These are phyloP conservation scores for Arachnopeziza araneosa DNA, from an alignment of 2,329 filamentous ascomycete genomes.

Conservation along the genomic window DNA sequence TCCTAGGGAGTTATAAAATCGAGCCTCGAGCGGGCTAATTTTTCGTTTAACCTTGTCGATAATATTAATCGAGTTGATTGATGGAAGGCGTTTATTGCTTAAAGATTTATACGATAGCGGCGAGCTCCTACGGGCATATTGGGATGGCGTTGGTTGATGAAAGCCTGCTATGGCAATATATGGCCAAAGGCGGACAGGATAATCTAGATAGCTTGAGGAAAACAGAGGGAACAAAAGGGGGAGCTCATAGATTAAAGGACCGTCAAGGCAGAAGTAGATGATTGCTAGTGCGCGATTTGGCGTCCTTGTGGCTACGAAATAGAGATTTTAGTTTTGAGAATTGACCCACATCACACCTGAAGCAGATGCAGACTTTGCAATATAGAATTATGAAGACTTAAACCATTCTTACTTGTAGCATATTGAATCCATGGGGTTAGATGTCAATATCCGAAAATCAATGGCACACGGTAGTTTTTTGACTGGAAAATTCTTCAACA, in stretches of 20 bases:
- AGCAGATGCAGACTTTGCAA: no score
- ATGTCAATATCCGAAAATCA: no score
- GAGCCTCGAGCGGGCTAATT: not conserved
- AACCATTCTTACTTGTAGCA: no score
- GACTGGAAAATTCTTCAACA: no score
- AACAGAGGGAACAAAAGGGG: not conserved
- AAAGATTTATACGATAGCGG: not conserved
- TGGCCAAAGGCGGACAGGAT: not conserved
- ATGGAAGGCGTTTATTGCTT: not conserved
- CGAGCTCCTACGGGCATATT: not conserved
- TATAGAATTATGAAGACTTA: no score
- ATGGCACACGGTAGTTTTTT: no score
- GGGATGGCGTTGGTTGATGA: not conserved
- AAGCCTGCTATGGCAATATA: not conserved
- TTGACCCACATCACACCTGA: no score
- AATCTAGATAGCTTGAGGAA: not conserved
- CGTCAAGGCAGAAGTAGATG: slow-evolving; percentile 4
- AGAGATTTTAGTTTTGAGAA: not conserved
- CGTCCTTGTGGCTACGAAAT: not conserved
- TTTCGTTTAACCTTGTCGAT: not conserved
- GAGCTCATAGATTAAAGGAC: slow-evolving; percentile 10
- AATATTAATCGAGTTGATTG: not conserved
- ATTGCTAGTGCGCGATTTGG: not conserved
- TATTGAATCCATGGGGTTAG: no score
- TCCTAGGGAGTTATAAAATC: slow-evolving; percentile 17